Base-by-base conservation (phyloP, 1,284 basidiomycete species). In the Austroboletus niveus region DNA sequence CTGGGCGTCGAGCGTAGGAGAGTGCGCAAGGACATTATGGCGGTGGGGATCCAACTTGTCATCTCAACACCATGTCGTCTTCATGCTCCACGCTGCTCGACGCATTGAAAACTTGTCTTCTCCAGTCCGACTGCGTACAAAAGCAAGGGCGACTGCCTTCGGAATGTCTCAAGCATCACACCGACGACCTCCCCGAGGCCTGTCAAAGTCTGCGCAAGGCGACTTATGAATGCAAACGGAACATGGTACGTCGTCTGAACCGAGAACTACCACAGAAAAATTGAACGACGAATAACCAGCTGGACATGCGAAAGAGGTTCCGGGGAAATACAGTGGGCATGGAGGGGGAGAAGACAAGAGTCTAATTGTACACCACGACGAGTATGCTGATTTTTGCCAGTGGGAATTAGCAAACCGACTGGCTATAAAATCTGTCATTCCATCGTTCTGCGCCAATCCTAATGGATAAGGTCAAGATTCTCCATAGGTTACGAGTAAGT, bases 161-260 rank as follows among this genome's bases (percentile, higher is more conserved):
- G 0, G 85, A 89, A 43, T 94, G 91, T 70, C 75, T 94, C 49
- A 83, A 79, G 60, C 68, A 89, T 34, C 87, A 92, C 66, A 72
- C 71, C 24, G 73, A 84, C 54, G 85, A 90, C 58, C 74, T 94
- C 32, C 91, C 91, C 8, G 81, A 87, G 60, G 76, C 85, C 60
- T 94, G 91, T 65, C 79, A 81, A 62, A 78, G 82, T 20, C 70
- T 94, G 48, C 77, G 91, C 47, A 83, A 81, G 64, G 89, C 90
- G 5, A 85, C 87, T 2, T 92, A 88, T 60, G 89, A 94, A 60
- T 94, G 91, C 72, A 94, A 94, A 69, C 78, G 90, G 54, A 88
- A 87, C 38, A 88, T 93, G 87, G 91, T 92, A 52, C 54, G 86
- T 75, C 24, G n/a, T 31, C 8, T 38, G 47, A n/a, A 8, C 24